Conservation (phyloP, 2,329 filamentous ascomycete genomes). For the Graphilbum fragrans region DNA sequence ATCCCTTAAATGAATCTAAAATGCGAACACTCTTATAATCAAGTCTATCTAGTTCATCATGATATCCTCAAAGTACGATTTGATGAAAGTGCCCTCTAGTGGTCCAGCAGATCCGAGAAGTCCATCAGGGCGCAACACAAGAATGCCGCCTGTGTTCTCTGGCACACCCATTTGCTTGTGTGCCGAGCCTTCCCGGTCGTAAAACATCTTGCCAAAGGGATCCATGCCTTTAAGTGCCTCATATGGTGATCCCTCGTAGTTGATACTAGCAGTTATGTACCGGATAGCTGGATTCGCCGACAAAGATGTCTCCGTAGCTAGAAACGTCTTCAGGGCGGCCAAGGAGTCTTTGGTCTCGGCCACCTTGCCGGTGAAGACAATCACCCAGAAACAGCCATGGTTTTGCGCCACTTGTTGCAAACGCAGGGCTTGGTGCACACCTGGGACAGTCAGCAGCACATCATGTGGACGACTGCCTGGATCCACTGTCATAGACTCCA, state of each 20-base stretch:
- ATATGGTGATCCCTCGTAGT: conserved; percentile 29
- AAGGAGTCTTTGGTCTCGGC: conserved; percentile 11
- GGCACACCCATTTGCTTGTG: conserved; percentile 16
- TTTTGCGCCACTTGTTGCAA: conserved; percentile 32
- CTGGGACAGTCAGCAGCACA: conserved; percentile 29
- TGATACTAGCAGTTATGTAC: conserved; percentile 31
- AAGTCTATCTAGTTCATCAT: conserved; percentile 1
- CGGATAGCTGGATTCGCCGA: conserved; percentile 19
- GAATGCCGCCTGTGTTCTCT: conserved; percentile 10
- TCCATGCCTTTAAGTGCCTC: conserved; percentile 27
- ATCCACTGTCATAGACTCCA: conserved; percentile 10
- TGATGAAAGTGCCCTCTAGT: conserved; percentile 6
- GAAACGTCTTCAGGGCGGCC: conserved; percentile 6
- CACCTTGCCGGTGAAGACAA: conserved; percentile 20
- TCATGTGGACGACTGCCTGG: conserved; percentile 34
- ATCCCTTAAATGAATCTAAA: no score
- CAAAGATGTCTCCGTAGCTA: conserved; percentile 11
- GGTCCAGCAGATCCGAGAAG: conserved; percentile 9
- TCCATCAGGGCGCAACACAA: conserved; percentile 17
- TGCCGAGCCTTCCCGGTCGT: conserved; percentile 23
- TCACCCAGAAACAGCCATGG: conserved; percentile 25
- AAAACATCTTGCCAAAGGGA: conserved; percentile 38
- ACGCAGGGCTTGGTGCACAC: conserved; percentile 27
- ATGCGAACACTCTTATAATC: no score
- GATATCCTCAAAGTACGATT: conserved; percentile 10